Base-by-base conservation (phyloP, 2,329 filamentous ascomycete species). In the Cordyceps javanica region DNA sequence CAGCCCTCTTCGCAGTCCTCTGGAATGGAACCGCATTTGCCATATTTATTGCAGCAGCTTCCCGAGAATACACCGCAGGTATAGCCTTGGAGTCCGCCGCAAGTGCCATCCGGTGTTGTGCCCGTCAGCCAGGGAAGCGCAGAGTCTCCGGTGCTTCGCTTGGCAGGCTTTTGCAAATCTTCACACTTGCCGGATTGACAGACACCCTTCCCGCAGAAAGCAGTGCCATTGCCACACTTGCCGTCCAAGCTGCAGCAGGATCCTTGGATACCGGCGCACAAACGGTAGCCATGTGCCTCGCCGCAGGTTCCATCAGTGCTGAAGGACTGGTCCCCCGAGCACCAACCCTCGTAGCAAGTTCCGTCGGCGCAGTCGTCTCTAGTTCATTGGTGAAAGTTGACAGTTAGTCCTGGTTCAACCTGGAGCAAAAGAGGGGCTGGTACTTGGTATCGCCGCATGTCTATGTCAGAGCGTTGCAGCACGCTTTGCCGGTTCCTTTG, bases 231-330 rank as follows among this genome's bases (percentile, higher is more conserved):
- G 36, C 66, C 65, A 48, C 66, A 68, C 16, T 32, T 26, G 46
- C 67, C 67, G 19, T 60, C 52, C 11, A 62, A 28, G 46, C 61
- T 65, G 61, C 67, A 70, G 57, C 67, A 70, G 60, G 65, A 58
- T 1, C 68, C 68, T 65, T 63, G 69, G 55, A 60, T 61, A 11
- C 67, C 67, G 2, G 58, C 66, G 53, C 71, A 74, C 28, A 60
- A 42, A 5, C 60, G 64, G 44, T 62, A 60, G 25, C 66, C 65
- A 59, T 72, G 52, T 1, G 61, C 14, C 2, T 57, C 55, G 42
- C 70, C 70, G 59, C 70, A 73, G 3, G 55, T 66, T n/a, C 71
- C 71, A 59, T 72, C 67, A 2, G 63, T 68, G 39, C 63, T 68
- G 39, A 65, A 73, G 14, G 63, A 52, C 7, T 13, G 13, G 50